Base-by-base conservation (phyloP, 768 basidiomycete species). In the Tulasnella sp. region DNA sequence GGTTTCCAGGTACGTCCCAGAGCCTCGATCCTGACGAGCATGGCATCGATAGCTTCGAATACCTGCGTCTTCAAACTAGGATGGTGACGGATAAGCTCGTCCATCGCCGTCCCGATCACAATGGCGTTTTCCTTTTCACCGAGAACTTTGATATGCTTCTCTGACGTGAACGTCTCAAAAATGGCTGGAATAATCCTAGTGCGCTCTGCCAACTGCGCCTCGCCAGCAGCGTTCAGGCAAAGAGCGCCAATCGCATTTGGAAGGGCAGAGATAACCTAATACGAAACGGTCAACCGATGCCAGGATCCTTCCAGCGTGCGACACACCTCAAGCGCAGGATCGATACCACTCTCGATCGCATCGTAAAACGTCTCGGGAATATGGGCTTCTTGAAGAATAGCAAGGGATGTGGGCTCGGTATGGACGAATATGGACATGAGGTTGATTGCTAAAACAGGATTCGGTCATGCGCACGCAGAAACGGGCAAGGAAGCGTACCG, bases 381-480 rank as follows among this genome's bases (percentile, higher is more conserved):
- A 4, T 84, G 81, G 25, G 82, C 78, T 69, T 99, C 96, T 69
- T 99, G 96, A 19, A 99, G 85, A 53, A 94, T 83, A 2, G 81
- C 73, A 57, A 99, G 72, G 14, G 90, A 96, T 0, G 93, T 97
- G 6, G 96, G 96, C 68, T 99, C 96, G 62, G 98, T 99, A 73
- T 99, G 94, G 7, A 98, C 83, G 69, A 97, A 97, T 0, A 91
- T 91, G 12, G 91, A 82, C 83, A 96, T 89, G 65, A 92, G 84
- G 67, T 93, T 91, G 73, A 93, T 88, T 4, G 88, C 91, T 88
- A 51, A 6, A 51, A 39, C 19, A 37, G 5, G 15, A 62, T 66
- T 11, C 36, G 51, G 65, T 31, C 58, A 31, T 54, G 36, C 34
- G 29, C 29, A n/a, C 15, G 48, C 11, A 1, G 59, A 45, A 14